Percentiles rank a stretch among this genome's conserved stretches.
phyloP scores from a whole-genome alignment of 164 flowering plant species.

The Annona cherimola region DNA sequence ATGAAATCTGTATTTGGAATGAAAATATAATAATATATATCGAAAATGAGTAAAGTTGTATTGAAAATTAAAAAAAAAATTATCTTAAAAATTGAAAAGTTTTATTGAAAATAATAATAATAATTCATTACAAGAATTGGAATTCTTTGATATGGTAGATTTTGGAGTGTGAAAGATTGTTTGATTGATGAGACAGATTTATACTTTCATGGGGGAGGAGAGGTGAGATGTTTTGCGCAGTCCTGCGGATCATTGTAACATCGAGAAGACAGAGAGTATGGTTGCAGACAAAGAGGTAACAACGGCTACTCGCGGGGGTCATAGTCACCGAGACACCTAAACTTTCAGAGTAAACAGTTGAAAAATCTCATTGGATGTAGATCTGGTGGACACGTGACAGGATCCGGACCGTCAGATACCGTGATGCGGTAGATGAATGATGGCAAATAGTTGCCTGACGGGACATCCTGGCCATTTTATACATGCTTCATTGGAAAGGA shows the following conservation, averaged over 20 bases:
- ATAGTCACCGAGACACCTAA: background rate
- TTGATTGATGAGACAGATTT: no score
- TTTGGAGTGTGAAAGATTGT: no score
- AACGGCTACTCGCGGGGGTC: conserved; percentile 3
- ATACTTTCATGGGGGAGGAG: no score
- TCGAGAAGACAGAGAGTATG: background rate
- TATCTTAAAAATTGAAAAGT: no score
- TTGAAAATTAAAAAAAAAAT: no score
- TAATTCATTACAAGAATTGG: no score
- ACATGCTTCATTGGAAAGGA: no score
- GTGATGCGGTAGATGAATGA: background rate
- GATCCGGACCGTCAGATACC: background rate
- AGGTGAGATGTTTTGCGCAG: background rate
- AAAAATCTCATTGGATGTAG: background rate
- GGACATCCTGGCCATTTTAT: background rate
- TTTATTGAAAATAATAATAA: no score
- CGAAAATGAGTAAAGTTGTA: no score
- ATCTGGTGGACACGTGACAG: background rate
- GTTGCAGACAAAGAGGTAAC: background rate
- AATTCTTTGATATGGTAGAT: no score
- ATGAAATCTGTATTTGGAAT: no score
- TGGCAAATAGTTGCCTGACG: background rate
- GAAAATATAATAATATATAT: no score
- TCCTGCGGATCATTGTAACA: background rate
- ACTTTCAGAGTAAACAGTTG: background rate